Evolutionary conservation across 805 yeast genomes (phyloP).

Genomic region (Metschnikowia corniflorae): DNA sequence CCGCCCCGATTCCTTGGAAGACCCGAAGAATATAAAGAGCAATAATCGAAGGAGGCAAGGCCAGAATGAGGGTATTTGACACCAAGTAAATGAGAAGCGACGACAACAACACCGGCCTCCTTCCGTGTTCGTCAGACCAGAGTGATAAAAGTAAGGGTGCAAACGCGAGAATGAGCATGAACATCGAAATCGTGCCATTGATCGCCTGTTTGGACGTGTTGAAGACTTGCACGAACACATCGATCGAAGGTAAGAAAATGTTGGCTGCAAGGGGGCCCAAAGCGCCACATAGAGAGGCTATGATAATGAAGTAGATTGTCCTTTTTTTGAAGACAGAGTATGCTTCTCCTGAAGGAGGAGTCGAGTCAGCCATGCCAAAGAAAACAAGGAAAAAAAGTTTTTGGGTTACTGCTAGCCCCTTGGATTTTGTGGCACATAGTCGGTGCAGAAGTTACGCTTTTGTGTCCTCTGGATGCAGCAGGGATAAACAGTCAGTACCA

Average conservation of each 20-base stretch:
- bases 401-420: too few relatives aligned
- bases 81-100: constrained; percentile 26
- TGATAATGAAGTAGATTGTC: constrained; percentile 28
- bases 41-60: constrained; percentile 28
- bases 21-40: constrained; percentile 29
- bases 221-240: constrained; percentile 41
- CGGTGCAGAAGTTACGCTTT: too few relatives aligned
- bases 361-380: background rate
- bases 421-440: too few relatives aligned
- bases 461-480: too few relatives aligned
- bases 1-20: constrained; percentile 37
- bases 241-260: constrained; percentile 53
- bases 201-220: constrained; percentile 40
- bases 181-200: constrained; percentile 55
- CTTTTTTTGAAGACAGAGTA: constrained; percentile 10
- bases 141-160: constrained; percentile 57
- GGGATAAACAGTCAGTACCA: too few relatives aligned
- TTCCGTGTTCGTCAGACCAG: constrained; percentile 52
- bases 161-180: constrained; percentile 53
- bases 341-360: constrained; percentile 1
- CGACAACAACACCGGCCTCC: constrained; percentile 27
- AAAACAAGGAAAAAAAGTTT: background rate
- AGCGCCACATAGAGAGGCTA: constrained; percentile 49
- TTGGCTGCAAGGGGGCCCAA: constrained; percentile 57
- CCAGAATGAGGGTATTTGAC: constrained; percentile 29